phyloP scores from a whole-genome alignment of 805 yeast species.

The Yarrowia osloensis region DNA sequence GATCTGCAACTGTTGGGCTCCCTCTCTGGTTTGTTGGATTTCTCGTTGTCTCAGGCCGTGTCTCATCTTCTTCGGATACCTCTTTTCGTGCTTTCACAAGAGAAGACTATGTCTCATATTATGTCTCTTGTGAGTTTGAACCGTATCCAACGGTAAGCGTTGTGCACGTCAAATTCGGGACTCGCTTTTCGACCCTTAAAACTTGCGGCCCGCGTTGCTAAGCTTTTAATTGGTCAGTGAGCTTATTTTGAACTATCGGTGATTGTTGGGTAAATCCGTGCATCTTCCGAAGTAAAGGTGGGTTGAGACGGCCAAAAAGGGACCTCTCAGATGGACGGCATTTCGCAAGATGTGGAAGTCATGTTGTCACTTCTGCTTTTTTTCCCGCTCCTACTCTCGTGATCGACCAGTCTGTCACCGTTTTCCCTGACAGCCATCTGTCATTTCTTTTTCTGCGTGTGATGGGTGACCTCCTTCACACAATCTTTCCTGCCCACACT shows the following conservation, averaged over 20 bases:
- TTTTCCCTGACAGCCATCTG: background rate
- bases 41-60: background rate
- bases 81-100: background rate
- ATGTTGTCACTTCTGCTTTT: too few relatives aligned
- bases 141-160: conserved; percentile 21
- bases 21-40: background rate
- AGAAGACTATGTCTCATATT: background rate
- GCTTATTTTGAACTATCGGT: background rate
- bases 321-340: too few relatives aligned
- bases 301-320: too few relatives aligned
- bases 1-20: background rate
- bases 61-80: background rate
- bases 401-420: too few relatives aligned
- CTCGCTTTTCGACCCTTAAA: background rate
- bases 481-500: background rate
- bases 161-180: background rate
- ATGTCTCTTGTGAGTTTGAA: background rate
- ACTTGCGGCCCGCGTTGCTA: conserved; percentile 1
- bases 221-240: conserved; percentile 2
- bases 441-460: background rate
- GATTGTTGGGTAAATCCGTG: conserved; percentile 1
- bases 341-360: too few relatives aligned
- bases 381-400: too few relatives aligned
- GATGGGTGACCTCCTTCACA: background rate
- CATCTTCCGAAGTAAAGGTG: background rate